phyloP scores from a whole-genome alignment of 1,284 basidiomycete genomes.

The Puccinia polysora region DNA sequence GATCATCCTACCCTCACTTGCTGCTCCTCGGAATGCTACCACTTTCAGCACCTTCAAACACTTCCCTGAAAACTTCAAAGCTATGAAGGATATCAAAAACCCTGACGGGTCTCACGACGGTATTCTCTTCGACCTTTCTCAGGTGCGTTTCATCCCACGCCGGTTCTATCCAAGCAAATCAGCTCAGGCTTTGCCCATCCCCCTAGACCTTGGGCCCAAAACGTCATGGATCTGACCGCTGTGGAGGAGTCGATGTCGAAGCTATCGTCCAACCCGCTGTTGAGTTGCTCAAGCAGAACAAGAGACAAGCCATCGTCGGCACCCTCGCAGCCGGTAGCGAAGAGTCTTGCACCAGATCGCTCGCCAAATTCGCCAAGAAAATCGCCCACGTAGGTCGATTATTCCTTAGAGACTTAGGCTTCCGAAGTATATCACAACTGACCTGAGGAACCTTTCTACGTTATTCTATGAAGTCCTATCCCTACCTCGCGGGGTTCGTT shows the following conservation, averaged over 20 bases:
- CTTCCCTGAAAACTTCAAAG: constrained; percentile 14
- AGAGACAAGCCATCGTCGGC: constrained; percentile 6
- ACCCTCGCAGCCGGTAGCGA: constrained; percentile 14
- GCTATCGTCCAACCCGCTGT: neutral
- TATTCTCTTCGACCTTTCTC: constrained; percentile 10
- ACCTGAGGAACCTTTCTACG: too few relatives aligned
- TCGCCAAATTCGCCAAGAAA: constrained; percentile 14
- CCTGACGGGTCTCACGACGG: constrained; percentile 23
- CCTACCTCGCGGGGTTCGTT: constrained; percentile 5
- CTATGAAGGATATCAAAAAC: constrained; percentile 11
- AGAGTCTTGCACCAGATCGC: neutral
- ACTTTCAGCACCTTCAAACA: constrained; percentile 14
- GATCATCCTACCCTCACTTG: neutral
- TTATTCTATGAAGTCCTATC: too few relatives aligned
- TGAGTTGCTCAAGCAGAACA: constrained; percentile 6
- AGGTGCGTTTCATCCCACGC: neutral
- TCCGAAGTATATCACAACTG: too few relatives aligned
- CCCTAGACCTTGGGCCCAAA: constrained; percentile 12
- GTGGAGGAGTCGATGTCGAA: neutral
- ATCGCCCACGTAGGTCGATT: neutral
- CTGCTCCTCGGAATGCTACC: neutral
- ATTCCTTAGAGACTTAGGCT: too few relatives aligned
- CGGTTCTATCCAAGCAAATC: neutral
- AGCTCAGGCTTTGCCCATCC: neutral
- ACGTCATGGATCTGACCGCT: neutral